Percentiles rank a stretch among this genome's conserved stretches.
Conservation (phyloP, 2,329 filamentous ascomycete genomes). For the Aspergillus fumigatus region DNA sequence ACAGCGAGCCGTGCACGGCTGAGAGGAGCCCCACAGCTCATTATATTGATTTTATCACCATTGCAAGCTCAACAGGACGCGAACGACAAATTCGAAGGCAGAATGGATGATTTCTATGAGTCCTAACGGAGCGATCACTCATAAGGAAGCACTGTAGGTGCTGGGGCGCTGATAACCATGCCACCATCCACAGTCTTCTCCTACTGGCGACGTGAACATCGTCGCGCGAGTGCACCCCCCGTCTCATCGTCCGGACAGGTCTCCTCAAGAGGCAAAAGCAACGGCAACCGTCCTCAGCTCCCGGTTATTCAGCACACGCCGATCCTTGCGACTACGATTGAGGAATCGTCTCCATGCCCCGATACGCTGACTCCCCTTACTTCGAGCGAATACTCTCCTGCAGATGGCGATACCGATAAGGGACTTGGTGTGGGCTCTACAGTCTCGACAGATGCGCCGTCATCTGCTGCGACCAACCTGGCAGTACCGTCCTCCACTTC, state of each 20-base stretch:
- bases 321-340: slow-evolving; percentile 23
- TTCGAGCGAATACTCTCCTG: slow-evolving; percentile 18
- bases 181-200: slow-evolving; percentile 37
- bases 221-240: slow-evolving; percentile 30
- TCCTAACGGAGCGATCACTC: slow-evolving; percentile 12
- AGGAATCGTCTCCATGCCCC: slow-evolving; percentile 18
- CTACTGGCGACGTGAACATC: slow-evolving; percentile 38
- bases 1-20: not conserved
- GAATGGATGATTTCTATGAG: slow-evolving; percentile 11
- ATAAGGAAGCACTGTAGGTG: slow-evolving; percentile 14
- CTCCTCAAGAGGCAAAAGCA: slow-evolving; percentile 17
- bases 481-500: slow-evolving; percentile 21
- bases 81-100: slow-evolving; percentile 5
- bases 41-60: slow-evolving; percentile 3
- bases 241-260: slow-evolving; percentile 20
- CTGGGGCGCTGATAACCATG: slow-evolving; percentile 21
- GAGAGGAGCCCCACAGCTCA: slow-evolving; percentile 9
- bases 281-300: slow-evolving; percentile 29
- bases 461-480: slow-evolving; percentile 27
- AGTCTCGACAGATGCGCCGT: slow-evolving; percentile 18
- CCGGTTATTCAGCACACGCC: slow-evolving; percentile 28
- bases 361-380: slow-evolving; percentile 15
- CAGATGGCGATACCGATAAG: slow-evolving; percentile 22
- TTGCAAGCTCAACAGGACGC: not conserved
- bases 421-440: slow-evolving; percentile 14